These are phyloP conservation scores for Neocucurbitaria cava DNA, from an alignment of 2,329 filamentous ascomycete species.

Conservation along the genomic window DNA sequence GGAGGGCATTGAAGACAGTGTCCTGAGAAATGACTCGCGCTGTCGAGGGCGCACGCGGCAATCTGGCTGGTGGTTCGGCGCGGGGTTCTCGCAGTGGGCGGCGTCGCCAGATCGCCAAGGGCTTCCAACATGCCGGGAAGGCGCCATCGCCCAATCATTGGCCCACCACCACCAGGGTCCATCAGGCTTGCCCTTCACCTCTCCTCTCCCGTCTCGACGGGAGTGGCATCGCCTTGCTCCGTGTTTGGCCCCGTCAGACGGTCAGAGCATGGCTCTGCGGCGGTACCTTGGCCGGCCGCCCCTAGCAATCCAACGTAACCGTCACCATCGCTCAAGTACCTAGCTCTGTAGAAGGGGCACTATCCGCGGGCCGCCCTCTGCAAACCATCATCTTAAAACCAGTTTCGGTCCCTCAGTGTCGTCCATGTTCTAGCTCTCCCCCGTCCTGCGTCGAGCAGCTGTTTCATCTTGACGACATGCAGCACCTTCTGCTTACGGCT, in stretches of 20 bases:
- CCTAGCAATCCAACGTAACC: background rate
- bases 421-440: background rate
- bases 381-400: constrained; percentile 3
- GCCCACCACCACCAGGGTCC: constrained; percentile 10
- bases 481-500: constrained; percentile 13
- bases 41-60: background rate
- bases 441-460: background rate
- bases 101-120: background rate
- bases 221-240: constrained; percentile 2
- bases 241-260: background rate
- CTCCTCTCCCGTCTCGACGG: constrained; percentile 1
- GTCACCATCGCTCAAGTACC: too few relatives aligned
- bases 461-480: constrained; percentile 23
- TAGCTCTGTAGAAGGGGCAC: background rate
- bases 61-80: background rate
- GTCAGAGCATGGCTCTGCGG: background rate
- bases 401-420: background rate
- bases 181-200: too few relatives aligned
- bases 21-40: background rate
- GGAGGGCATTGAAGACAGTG: background rate
- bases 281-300: background rate
- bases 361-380: constrained; percentile 5
- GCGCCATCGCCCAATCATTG: background rate
- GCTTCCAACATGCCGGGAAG: background rate
- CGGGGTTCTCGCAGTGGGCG: background rate